These are phyloP conservation scores for Volvox africanus DNA, from an alignment of 139 green algal species.

Conservation along the genomic window DNA sequence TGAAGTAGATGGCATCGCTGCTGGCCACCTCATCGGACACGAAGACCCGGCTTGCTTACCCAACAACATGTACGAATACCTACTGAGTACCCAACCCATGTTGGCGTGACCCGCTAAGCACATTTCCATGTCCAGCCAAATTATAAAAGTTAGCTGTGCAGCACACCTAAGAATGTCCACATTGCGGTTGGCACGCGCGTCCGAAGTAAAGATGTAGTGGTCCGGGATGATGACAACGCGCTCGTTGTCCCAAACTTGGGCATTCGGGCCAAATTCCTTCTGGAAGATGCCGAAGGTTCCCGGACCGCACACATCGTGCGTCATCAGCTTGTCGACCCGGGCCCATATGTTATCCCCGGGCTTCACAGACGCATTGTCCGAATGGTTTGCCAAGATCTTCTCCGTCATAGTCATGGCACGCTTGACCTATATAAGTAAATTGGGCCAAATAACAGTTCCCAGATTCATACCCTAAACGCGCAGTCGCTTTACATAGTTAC, in stretches of 20 bases:
- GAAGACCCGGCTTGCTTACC: too few species aligned
- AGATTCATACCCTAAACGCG: not conserved
- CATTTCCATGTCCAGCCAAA: too few species aligned
- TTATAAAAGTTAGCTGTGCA: too few species aligned
- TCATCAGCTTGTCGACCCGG: constrained; percentile 94
- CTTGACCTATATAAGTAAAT: constrained; percentile 82
- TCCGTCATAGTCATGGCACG: constrained; percentile 94
- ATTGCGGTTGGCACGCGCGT: constrained; percentile 95
- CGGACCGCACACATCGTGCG: constrained; percentile 95
- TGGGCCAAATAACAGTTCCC: not conserved
- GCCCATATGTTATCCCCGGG: constrained; percentile 97
- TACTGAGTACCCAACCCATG: too few species aligned
- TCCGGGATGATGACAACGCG: constrained; percentile 95
- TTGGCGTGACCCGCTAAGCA: too few species aligned
- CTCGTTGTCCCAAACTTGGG: constrained; percentile 94
- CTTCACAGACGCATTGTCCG: constrained; percentile 72
- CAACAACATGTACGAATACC: too few species aligned
- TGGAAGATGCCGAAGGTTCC: constrained; percentile 97
- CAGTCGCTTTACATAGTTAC: not conserved
- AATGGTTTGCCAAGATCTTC: constrained; percentile 93
- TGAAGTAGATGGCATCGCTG: too few species aligned
- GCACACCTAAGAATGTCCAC: constrained; percentile 90
- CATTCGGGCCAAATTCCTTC: constrained; percentile 94
- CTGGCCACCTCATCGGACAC: too few species aligned
- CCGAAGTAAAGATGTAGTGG: constrained; percentile 98